Evolutionary conservation across 768 basidiomycete genomes (phyloP).

Genomic region (Pleurotus sapidus): DNA sequence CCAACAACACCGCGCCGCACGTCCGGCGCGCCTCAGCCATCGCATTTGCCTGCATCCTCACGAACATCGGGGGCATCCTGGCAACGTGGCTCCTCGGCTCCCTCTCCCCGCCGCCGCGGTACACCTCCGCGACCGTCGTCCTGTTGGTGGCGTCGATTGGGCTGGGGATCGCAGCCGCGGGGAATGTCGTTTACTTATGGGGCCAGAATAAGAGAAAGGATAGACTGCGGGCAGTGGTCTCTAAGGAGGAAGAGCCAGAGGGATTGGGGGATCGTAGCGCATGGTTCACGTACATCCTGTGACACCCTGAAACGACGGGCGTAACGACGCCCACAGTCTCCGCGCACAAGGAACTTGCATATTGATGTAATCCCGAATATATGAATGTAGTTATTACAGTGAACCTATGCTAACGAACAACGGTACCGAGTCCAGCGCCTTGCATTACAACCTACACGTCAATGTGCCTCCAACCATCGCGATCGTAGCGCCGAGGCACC

Average conservation of each 20-base stretch:
- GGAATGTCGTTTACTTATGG: conserved; percentile 39
- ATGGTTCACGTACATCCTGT: conserved; percentile 37
- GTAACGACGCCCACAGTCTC: no score
- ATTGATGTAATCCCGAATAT: no score
- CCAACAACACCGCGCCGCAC: conserved; percentile 60
- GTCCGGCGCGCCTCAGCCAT: conserved; percentile 54
- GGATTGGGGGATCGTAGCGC: conserved; percentile 48
- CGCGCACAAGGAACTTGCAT: no score
- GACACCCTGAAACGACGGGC: not conserved
- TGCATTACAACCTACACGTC: conserved; percentile 41
- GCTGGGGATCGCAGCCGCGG: conserved; percentile 30
- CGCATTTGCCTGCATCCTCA: conserved; percentile 54
- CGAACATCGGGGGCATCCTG: conserved; percentile 58
- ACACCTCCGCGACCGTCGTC: conserved; percentile 43
- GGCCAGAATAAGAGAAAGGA: conserved; percentile 45
- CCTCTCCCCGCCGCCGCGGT: conserved; percentile 46
- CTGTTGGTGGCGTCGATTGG: conserved; percentile 36
- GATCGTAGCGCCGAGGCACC: conserved; percentile 86
- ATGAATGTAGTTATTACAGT: no score
- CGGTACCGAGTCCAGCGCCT: no score
- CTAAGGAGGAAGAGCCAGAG: conserved; percentile 31
- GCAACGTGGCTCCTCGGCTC: conserved; percentile 23
- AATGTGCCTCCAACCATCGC: conserved; percentile 65
- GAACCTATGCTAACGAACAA: no score
- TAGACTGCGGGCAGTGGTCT: conserved; percentile 25